These are phyloP conservation scores for Leptographium galeiforme DNA, from an alignment of 2,329 filamentous ascomycete genomes.

Conservation along the genomic window DNA sequence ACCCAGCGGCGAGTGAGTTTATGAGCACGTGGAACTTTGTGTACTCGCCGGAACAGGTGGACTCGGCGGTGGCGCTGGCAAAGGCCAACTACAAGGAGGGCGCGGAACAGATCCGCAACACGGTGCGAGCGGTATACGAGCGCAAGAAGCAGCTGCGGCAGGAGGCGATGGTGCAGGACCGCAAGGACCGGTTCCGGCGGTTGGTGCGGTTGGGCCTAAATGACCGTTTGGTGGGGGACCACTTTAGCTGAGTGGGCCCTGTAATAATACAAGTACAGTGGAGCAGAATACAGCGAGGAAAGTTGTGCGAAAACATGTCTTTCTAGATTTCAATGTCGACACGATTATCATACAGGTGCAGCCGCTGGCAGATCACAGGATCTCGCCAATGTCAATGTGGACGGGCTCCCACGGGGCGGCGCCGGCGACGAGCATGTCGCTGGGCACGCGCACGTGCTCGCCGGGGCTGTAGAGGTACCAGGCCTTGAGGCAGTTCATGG, in stretches of 20 bases:
- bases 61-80: slow-evolving; percentile 69
- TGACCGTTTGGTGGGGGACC: slow-evolving; percentile 49
- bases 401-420: slow-evolving; percentile 52
- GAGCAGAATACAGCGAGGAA: too few species aligned
- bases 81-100: slow-evolving; percentile 80
- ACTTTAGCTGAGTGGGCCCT: slow-evolving; percentile 39
- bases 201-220: slow-evolving; percentile 35
- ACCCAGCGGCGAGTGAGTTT: slow-evolving; percentile 72
- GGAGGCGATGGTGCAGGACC: slow-evolving; percentile 24
- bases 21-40: slow-evolving; percentile 98
- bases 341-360: too few species aligned
- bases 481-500: slow-evolving; percentile 73
- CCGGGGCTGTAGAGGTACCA: slow-evolving; percentile 94
- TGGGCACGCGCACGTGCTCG: slow-evolving; percentile 49
- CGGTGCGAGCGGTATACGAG: slow-evolving; percentile 82
- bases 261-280: background rate
- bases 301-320: background rate
- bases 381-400: slow-evolving; percentile 58
- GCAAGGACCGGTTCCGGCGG: slow-evolving; percentile 27
- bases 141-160: slow-evolving; percentile 63
- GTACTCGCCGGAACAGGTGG: slow-evolving; percentile 82
- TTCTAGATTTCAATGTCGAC: background rate
- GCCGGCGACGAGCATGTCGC: slow-evolving; percentile 50
- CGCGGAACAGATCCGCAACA: slow-evolving; percentile 60
- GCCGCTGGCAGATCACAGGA: slow-evolving; percentile 25